Conservation (phyloP, 805 yeast species). For the Nakazawaea laoshanensis region DNA sequence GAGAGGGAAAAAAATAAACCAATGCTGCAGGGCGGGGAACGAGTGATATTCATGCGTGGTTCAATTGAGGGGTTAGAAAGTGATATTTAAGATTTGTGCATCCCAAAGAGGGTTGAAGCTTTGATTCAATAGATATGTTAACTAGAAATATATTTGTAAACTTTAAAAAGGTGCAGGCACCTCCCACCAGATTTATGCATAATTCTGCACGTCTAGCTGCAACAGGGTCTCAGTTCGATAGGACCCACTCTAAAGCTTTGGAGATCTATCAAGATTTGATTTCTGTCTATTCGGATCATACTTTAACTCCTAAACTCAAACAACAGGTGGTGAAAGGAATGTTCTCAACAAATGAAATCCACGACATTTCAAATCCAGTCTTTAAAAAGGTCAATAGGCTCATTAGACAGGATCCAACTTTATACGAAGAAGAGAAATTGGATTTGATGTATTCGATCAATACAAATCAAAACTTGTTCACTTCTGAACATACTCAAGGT, state of each 20-base stretch:
- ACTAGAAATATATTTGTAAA: too few relatives aligned
- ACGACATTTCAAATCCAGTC: conserved; percentile 28
- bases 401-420: conserved; percentile 33
- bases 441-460: conserved; percentile 6
- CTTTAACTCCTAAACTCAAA: conserved; percentile 3
- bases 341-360: conserved; percentile 18
- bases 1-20: too few relatives aligned
- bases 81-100: too few relatives aligned
- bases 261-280: conserved; percentile 5
- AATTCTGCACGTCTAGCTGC: background rate
- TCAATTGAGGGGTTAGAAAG: too few relatives aligned
- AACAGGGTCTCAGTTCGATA: background rate
- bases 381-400: conserved; percentile 28
- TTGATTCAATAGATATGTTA: too few relatives aligned
- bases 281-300: conserved; percentile 5
- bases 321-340: conserved; percentile 4
- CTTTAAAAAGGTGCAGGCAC: background rate
- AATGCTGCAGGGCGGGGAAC: too few relatives aligned
- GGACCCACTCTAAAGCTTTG: conserved; percentile 2
- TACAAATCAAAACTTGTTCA: conserved; percentile 1
- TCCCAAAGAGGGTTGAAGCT: too few relatives aligned
- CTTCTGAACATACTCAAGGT: background rate
- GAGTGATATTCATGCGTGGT: too few relatives aligned
- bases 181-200: background rate
- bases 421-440: conserved; percentile 9